Base-by-base conservation (phyloP, 192 early-diverging fungal species). In the Umbelopsis vinacea region DNA sequence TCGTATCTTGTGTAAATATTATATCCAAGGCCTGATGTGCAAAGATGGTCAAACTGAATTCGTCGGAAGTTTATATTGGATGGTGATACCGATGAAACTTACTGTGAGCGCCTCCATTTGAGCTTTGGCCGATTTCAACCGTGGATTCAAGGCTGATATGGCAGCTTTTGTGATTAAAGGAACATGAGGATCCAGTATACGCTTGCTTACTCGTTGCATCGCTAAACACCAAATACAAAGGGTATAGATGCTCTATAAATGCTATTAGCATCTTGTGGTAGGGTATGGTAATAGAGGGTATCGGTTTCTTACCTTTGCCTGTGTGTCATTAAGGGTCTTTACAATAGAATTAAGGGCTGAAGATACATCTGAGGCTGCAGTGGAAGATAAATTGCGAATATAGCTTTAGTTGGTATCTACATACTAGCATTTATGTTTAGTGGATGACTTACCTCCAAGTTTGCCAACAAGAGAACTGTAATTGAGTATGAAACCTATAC, bases 51-150 rank as follows among this genome's bases (percentile, higher is more conserved):
- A 29, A 8, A 37, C 1, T 37, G 14, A 0, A 35, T 19, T 26
- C 4, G 33, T 3, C 33, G 14, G 17, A 11, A 4, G 3, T 0
- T 19, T 17, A 19, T 29, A 8, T 17, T 15, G 12, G 0, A 17
- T 19, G 12, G 11, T 35, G 5, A 7, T 11, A 43, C 40, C 0
- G 29, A 29, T 11, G 6, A 5, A 17, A 37, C 57, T 63, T 38
- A 63, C 57, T 29, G 57, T 26, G 6, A 63, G 57, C 11, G 57
- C 57, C 26, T 63, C 57, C 57, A 63, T 63, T 37, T 63, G 57
- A 4, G 57, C 57, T 37, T 63, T 63, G 8, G 57, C 57, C 7
- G 57, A 63, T 14, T 63, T 63, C 17, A 63, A 63, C 29, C 57
- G 23, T 19, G 57, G 57, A 37, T 6, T 63, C 12, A 63, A 17